Conservation (phyloP, 2,329 filamentous ascomycete genomes). For the Zymoseptoria crescenta region DNA sequence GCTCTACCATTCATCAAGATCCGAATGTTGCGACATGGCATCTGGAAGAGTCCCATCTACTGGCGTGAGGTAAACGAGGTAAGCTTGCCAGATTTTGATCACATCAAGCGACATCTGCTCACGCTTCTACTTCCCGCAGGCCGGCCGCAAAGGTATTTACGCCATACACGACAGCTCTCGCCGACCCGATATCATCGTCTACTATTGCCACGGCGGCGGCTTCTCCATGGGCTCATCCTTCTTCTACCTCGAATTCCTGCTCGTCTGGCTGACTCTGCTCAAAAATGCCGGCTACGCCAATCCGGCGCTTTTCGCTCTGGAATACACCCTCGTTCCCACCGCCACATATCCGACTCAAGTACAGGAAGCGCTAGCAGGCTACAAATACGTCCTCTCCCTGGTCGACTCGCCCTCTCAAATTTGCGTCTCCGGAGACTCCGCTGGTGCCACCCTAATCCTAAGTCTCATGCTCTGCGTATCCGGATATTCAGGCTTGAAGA, state of each 20-base stretch:
- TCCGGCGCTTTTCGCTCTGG: conserved; percentile 69
- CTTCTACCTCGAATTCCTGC: conserved; percentile 78
- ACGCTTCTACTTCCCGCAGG: conserved; percentile 1
- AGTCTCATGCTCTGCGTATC: conserved; percentile 64
- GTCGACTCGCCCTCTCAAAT: conserved; percentile 54
- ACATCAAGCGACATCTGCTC: neutral
- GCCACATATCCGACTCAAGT: conserved; percentile 65
- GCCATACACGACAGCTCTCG: conserved; percentile 53
- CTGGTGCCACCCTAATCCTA: conserved; percentile 65
- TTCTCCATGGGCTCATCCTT: conserved; percentile 75
- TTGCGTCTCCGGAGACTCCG: conserved; percentile 70
- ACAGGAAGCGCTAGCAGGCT: conserved; percentile 60
- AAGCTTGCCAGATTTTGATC: conserved; percentile 2
- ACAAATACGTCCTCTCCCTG: conserved; percentile 58
- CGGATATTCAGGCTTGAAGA: conserved; percentile 36
- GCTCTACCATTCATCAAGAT: conserved; percentile 67
- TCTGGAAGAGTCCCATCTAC: conserved; percentile 52
- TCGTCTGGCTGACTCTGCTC: conserved; percentile 62
- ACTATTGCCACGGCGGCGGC: conserved; percentile 75
- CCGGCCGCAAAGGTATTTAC: conserved; percentile 54
- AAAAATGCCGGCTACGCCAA: conserved; percentile 59
- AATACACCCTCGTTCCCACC: conserved; percentile 74
- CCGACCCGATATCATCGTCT: conserved; percentile 68
- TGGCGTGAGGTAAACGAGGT: conserved; percentile 55
- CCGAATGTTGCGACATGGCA: conserved; percentile 66